These are phyloP conservation scores for Kurtzmaniella quercitrusa DNA, from an alignment of 1,139 yeast genomes.

Conservation along the genomic window DNA sequence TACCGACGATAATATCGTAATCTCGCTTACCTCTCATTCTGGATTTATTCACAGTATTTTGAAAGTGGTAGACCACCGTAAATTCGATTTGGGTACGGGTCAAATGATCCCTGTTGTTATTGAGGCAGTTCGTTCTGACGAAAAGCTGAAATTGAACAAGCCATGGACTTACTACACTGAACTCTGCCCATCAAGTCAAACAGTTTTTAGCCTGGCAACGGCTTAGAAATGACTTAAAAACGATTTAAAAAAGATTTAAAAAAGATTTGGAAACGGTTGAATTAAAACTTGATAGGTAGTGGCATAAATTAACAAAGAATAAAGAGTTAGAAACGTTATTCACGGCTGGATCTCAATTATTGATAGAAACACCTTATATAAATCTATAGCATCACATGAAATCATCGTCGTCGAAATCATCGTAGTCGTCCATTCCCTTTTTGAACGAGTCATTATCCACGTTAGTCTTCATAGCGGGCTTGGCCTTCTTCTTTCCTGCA, in stretches of 20 bases:
- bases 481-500: conserved; percentile 92
- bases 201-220: neutral
- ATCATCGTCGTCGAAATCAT: conserved; percentile 72
- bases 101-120: conserved; percentile 20
- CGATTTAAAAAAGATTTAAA: no score
- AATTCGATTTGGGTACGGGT: conserved; percentile 18
- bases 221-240: neutral
- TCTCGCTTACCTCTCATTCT: conserved; percentile 33
- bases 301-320: no score
- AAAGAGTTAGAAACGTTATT: no score
- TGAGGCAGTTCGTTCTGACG: conserved; percentile 8
- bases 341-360: neutral
- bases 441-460: conserved; percentile 75
- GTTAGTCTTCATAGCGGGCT: conserved; percentile 68
- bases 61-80: conserved; percentile 24
- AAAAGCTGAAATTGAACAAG: conserved; percentile 8
- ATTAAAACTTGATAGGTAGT: no score
- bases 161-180: conserved; percentile 9
- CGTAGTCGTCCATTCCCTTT: conserved; percentile 62
- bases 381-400: conserved; percentile 61
- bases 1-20: conserved; percentile 20
- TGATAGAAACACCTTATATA: neutral
- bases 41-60: conserved; percentile 31
- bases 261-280: no score
- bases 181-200: conserved; percentile 3